A percentile compares a stretch with the other conserved stretches of the same genome.
These are phyloP conservation scores for Pythium myriotylum DNA, from an alignment of 352 stramenopile species.

Conservation along the genomic window DNA sequence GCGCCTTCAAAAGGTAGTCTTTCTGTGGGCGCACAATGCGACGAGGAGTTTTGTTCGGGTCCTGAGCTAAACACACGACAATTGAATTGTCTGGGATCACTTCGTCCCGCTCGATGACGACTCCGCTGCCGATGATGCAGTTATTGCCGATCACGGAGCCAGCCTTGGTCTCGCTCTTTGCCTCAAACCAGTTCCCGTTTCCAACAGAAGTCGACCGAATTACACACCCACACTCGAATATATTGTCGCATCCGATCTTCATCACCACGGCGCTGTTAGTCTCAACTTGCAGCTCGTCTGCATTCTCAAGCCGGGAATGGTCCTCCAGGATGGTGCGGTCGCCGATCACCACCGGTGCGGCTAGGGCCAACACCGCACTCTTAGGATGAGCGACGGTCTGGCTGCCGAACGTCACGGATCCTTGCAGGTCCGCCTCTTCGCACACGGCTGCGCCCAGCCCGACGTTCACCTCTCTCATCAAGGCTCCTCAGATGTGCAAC, in stretches of 20 bases:
- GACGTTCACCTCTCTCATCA: slow-evolving; percentile 24
- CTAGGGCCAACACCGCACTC: slow-evolving; percentile 21
- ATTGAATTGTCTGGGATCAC: slow-evolving; percentile 72
- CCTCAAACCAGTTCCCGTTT: slow-evolving; percentile 77
- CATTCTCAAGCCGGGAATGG: slow-evolving; percentile 40
- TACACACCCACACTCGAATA: slow-evolving; percentile 82
- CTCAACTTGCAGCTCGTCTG: slow-evolving; percentile 26
- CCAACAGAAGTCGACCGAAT: slow-evolving; percentile 59
- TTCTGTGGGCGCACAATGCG: slow-evolving; percentile 65
- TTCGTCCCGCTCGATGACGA: slow-evolving; percentile 69
- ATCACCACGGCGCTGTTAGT: slow-evolving; percentile 38
- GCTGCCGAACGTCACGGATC: slow-evolving; percentile 31
- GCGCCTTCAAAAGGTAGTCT: slow-evolving; percentile 63
- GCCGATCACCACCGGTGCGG: slow-evolving; percentile 67
- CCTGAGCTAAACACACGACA: slow-evolving; percentile 61
- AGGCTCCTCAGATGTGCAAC: neutral
- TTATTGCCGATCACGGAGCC: slow-evolving; percentile 78
- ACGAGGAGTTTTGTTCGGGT: slow-evolving; percentile 15
- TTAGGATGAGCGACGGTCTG: slow-evolving; percentile 38
- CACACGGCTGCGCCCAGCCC: slow-evolving; percentile 33
- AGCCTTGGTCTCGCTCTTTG: slow-evolving; percentile 47
- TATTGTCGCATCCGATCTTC: slow-evolving; percentile 60
- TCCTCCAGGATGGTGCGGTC: slow-evolving; percentile 71
- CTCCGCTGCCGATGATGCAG: slow-evolving; percentile 80
- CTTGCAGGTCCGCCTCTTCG: slow-evolving; percentile 37